Conservation (phyloP, 2,329 filamentous ascomycete species). For the Venturia nashicola region DNA sequence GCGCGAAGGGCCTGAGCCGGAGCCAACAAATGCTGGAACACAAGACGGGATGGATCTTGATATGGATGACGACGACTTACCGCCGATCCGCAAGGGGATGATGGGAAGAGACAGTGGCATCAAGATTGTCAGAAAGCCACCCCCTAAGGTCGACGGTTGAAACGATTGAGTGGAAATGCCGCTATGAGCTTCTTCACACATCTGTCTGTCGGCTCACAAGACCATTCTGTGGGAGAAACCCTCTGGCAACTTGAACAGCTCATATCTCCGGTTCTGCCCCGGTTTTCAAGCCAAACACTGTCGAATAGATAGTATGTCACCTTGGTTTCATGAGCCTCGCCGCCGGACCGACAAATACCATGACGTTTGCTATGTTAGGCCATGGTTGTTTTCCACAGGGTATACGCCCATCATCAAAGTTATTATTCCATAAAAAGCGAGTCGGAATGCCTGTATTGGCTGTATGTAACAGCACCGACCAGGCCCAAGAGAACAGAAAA, state of each 20-base stretch:
- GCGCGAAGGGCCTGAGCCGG: neutral
- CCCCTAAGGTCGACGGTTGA: neutral
- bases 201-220: too few species aligned
- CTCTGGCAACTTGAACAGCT: too few species aligned
- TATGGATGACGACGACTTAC: constrained; percentile 16
- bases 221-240: too few species aligned
- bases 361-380: too few species aligned
- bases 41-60: constrained; percentile 12
- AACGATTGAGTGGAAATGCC: neutral
- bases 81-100: constrained; percentile 18
- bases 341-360: too few species aligned
- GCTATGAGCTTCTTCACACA: neutral
- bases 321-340: too few species aligned
- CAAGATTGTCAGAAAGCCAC: constrained; percentile 53
- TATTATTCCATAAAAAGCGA: neutral
- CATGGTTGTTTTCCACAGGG: too few species aligned
- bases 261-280: too few species aligned
- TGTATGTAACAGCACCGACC: neutral
- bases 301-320: too few species aligned
- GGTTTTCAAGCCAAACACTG: too few species aligned
- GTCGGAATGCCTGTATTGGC: neutral
- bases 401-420: neutral
- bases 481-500: neutral
- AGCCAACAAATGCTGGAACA: constrained; percentile 9
- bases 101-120: constrained; percentile 47